These are phyloP conservation scores for Kregervanrija fluxuum DNA, from an alignment of 805 yeast species.

Conservation along the genomic window DNA sequence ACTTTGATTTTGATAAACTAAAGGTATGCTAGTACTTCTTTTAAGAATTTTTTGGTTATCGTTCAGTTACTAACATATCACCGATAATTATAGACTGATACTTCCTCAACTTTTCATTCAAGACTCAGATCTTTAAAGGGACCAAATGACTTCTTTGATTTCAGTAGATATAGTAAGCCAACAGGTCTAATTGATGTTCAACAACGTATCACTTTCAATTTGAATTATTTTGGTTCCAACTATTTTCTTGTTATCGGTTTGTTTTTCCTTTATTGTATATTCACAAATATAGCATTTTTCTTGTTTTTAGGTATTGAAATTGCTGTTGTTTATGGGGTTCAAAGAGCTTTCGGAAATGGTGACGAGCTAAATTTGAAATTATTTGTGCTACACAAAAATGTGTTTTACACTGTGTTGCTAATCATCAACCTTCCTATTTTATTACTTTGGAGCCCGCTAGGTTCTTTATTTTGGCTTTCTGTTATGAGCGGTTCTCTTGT, in stretches of 20 bases:
- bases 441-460: slow-evolving; percentile 80
- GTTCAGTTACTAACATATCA: background rate
- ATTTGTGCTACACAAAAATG: slow-evolving; percentile 65
- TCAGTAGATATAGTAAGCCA: slow-evolving; percentile 80
- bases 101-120: slow-evolving; percentile 42
- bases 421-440: slow-evolving; percentile 46
- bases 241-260: slow-evolving; percentile 64
- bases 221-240: slow-evolving; percentile 80
- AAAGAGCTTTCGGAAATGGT: slow-evolving; percentile 21
- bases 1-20: slow-evolving; percentile 4
- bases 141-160: slow-evolving; percentile 85
- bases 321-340: slow-evolving; percentile 37
- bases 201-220: slow-evolving; percentile 73
- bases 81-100: slow-evolving; percentile 20
- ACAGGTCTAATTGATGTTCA: slow-evolving; percentile 76
- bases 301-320: slow-evolving; percentile 54
- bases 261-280: slow-evolving; percentile 67
- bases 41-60: background rate
- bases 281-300: slow-evolving; percentile 75
- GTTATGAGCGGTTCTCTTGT: slow-evolving; percentile 79
- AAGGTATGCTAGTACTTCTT: slow-evolving; percentile 3
- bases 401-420: slow-evolving; percentile 76
- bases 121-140: slow-evolving; percentile 67
- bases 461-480: slow-evolving; percentile 85
- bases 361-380: slow-evolving; percentile 29